Evolutionary conservation across 2,329 filamentous ascomycete species (phyloP), one percentile per base, ranked within the genome.

Genomic region (Colletotrichum cuscutae): DNA sequence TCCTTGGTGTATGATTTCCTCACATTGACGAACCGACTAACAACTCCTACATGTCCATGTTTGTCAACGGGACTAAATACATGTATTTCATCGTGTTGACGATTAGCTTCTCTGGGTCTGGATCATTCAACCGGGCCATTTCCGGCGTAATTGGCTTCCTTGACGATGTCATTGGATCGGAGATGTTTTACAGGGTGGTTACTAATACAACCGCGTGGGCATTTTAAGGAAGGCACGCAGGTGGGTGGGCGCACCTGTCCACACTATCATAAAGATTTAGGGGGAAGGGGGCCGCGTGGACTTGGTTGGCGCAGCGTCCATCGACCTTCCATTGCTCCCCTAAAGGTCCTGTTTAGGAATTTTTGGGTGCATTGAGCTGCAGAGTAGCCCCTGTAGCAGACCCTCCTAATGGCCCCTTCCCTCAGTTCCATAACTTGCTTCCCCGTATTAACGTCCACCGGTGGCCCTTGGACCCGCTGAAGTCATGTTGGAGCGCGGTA

Each of bases 241-340:
- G 37, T n/a, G 13, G 54, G 15, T 28, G 28, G 13, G n/a, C 19
- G 37, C 15, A 19, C 37, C 37, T 42, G 5, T 15, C 37, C 37
- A 19, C 37, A 42, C 37, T 42, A 59, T 30, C 19, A 4, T 37
- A 26, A 13, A 42, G 56, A 19, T 11, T 28, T 58, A 58, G 32
- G 35, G 37, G 49, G 32, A 35, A 15, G 19, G 28, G 28, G 46
- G 68, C 49, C 68, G 68, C 63, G 68, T 71, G 68, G 68, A 54
- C 57, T 2, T 9, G 22, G 30, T 32, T n/a, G 62, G 54, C 68
- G 62, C 62, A 70, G 61, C 30, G 19, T n/a, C 42, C 19, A 22
- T 22, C 42, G 15, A 49, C 42, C 19, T n/a, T 42, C 37, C 6
- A 42, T 42, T 42, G 37, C 37, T 42, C 37, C 19, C 19, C 42